These are phyloP conservation scores for Aureobasidium sp. DNA, from an alignment of 2,329 filamentous ascomycete genomes.

Conservation along the genomic window DNA sequence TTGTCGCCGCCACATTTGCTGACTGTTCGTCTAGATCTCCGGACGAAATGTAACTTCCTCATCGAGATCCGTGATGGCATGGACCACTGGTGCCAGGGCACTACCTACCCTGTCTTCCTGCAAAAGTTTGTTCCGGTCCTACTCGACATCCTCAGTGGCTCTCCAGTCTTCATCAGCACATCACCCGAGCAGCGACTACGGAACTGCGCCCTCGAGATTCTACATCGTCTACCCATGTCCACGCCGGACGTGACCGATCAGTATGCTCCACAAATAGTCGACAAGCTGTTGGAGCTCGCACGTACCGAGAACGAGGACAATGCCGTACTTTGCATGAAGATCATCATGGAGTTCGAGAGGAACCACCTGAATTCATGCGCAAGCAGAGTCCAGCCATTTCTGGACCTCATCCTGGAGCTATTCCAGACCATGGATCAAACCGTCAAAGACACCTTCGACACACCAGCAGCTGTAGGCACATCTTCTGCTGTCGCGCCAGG, in stretches of 20 bases:
- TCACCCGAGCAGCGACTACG: slow-evolving; percentile 90
- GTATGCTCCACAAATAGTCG: slow-evolving; percentile 80
- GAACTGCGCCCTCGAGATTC: slow-evolving; percentile 86
- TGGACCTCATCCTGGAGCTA: slow-evolving; percentile 87
- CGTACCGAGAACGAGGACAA: slow-evolving; percentile 96
- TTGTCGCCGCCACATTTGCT: background rate
- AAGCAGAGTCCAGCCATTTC: slow-evolving; percentile 79
- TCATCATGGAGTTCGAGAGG: slow-evolving; percentile 91
- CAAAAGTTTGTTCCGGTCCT: slow-evolving; percentile 85
- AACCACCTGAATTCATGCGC: slow-evolving; percentile 72
- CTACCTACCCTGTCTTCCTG: slow-evolving; percentile 72
- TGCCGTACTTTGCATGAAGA: slow-evolving; percentile 96
- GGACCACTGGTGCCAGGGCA: slow-evolving; percentile 74
- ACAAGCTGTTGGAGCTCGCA: slow-evolving; percentile 81
- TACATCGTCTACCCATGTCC: slow-evolving; percentile 73
- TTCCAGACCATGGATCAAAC: slow-evolving; percentile 93
- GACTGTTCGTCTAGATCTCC: slow-evolving; percentile 1
- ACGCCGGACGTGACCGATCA: slow-evolving; percentile 76
- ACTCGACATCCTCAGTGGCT: slow-evolving; percentile 72
- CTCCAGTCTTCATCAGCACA: slow-evolving; percentile 83
- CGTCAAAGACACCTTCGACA: slow-evolving; percentile 91
- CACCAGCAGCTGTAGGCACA: slow-evolving; percentile 43
- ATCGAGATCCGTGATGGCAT: slow-evolving; percentile 83
- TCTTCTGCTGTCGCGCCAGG: slow-evolving; percentile 53
- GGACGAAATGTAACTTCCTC: slow-evolving; percentile 69